Evolutionary conservation across 495 filamentous ascomycete species (phyloP), one percentile per base, ranked within the genome.

Genomic region (Platismatia glauca): DNA sequence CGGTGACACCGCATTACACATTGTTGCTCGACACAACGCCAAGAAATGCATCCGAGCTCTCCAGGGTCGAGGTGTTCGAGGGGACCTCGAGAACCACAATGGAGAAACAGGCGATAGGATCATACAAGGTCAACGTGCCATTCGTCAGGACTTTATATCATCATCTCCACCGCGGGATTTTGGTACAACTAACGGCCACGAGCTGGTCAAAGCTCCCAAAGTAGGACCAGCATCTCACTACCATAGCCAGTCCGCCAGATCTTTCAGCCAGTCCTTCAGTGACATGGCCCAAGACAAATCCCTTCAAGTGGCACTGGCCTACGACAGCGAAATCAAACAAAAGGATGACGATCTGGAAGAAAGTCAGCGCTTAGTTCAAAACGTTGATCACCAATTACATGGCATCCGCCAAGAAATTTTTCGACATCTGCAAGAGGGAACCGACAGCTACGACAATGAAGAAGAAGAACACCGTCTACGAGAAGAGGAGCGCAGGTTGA

Each of bases 1-100:
- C 44, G 93, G 91, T 33, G 91, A 97, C 69, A 96, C 94, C 0
- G 90, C 95, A 0, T 79, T 91, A 59, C 88, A 94, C 59, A 86
- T 97, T 34, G 92, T 90, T 11, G 90, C 92, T 24, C 86, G 89
- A 64, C 70, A 39, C 72, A 86, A 82, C 67, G 90, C 84, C 46
- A 81, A 80, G 63, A 96, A 85, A 75, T 89, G 86, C 65, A 83
- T 91, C 13, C 76, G 89, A 43, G 81, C 83, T 8, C 78, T 93
- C 16, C 79, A 90, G 33, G 87, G 85, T 37, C 81, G 86, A 34
- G 82, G 84, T n/a, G 89, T 86, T 11, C 76, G 84, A 15, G 86
- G 88, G 4, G 86, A 96, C 66, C 86, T 97, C 33, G 78, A 82
- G 15, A 97, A 98, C 70, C 75, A 83, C 60, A 80, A 87, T 53